Conservation (phyloP, 495 filamentous ascomycete genomes). For the Aspergillus bertholletiae region DNA sequence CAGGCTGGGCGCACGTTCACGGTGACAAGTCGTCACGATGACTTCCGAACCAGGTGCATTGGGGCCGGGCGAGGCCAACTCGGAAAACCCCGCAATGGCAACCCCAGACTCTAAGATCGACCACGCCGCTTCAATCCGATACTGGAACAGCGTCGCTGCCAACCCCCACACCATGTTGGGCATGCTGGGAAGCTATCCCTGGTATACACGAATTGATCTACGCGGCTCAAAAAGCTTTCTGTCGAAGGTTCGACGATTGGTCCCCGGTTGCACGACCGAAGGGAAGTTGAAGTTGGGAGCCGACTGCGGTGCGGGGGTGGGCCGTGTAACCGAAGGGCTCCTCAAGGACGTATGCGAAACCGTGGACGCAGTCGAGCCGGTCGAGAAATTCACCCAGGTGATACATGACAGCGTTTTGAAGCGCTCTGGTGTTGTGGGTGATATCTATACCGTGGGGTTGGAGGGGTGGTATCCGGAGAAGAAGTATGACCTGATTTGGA, state of each 20-base stretch:
- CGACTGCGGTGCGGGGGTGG: slow-evolving; percentile 64
- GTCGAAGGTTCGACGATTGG: slow-evolving; percentile 61
- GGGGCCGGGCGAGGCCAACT: background rate
- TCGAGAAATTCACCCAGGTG: slow-evolving; percentile 46
- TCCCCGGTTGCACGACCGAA: slow-evolving; percentile 14
- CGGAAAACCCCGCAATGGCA: background rate
- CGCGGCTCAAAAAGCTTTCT: slow-evolving; percentile 74
- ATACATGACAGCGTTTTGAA: slow-evolving; percentile 26
- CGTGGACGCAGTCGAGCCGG: slow-evolving; percentile 61
- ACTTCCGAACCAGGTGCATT: background rate
- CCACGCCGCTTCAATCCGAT: slow-evolving; percentile 43
- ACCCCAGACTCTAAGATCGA: slow-evolving; percentile 32
- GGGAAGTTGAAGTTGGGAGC: slow-evolving; percentile 40
- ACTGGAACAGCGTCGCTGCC: slow-evolving; percentile 73
- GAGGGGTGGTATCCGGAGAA: slow-evolving; percentile 67
- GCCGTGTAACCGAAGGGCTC: slow-evolving; percentile 57
- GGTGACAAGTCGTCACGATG: background rate
- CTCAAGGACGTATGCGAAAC: slow-evolving; percentile 46
- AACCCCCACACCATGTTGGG: slow-evolving; percentile 79
- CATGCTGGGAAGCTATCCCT: slow-evolving; percentile 79
- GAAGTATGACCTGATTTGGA: slow-evolving; percentile 60
- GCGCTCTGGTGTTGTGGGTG: slow-evolving; percentile 44
- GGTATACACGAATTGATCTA: slow-evolving; percentile 72
- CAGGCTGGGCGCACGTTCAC: background rate
- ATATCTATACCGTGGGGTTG: slow-evolving; percentile 69